Evolutionary conservation across 768 basidiomycete species (phyloP), one percentile per base, ranked within the genome.

Genomic region (Melanogaster broomeanus): DNA sequence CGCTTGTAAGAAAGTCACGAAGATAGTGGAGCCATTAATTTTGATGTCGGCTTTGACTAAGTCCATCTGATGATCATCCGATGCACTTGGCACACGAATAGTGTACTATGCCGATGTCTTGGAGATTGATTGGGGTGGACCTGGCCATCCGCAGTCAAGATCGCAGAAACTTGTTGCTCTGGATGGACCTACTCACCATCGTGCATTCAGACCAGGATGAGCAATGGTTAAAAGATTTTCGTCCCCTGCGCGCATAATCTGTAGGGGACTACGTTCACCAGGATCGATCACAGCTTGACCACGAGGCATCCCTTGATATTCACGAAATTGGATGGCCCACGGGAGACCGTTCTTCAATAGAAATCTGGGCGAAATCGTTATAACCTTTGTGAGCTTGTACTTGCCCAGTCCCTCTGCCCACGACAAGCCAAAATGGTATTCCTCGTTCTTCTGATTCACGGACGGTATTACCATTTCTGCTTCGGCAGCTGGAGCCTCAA

Each of bases 321-420:
- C 93, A 42, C 97, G 84, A 71, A 95, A 85, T 34, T 82, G 83
- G 28, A 99, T 78, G 2, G 83, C 62, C 44, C 82, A 81, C 5
- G 74, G 55, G 33, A 93, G 77, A 53, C 84, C 79, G 70, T 98
- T 99, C 69, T 86, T 90, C 59, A 98, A 69, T 56, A 98, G 73
- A 74, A 94, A 98, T 41, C 97, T 84, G 24, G 97, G 97, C 8
- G 90, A 78, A 33, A 98, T 73, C 0, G 90, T 95, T 57, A 99
- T 85, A 58, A 98, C 87, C 72, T 98, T 98, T 24, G 88, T 88
- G 30, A 98, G 74, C 65, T 98, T 98, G 69, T 98, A 98, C 76
- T 97, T 98, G 31, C 97, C 97, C n/a, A 87, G 74, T 2, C 95
- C 97, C 69, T 96, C 94, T 16, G 82, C 79, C 83, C 95, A 98